Base-by-base conservation (phyloP, 2,329 filamentous ascomycete genomes). In the Scopulariopsis brevicaulis region DNA sequence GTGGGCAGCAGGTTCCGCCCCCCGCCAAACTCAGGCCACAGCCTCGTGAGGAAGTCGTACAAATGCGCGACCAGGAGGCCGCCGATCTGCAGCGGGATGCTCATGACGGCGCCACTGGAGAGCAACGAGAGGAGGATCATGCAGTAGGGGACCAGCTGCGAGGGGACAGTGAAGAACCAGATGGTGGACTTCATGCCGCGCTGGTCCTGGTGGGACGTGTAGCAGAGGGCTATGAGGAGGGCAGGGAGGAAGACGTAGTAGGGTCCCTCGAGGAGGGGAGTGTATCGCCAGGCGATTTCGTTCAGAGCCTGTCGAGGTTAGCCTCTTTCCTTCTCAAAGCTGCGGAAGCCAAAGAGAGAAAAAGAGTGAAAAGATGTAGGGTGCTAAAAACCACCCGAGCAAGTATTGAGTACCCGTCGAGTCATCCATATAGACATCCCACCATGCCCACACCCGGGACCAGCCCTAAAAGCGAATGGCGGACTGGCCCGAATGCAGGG, bases 61-160 rank as follows among this genome's bases (percentile, higher is more conserved):
- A 94, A 67, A 69, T 99, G 94, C 4, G 92, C 92, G 14, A 92
- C 89, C 51, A 96, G 63, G 12, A 99, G 77, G n/a, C 94, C 94
- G 37, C 83, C 89, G 4, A 83, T 70, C 66, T 95, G 85, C 4
- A 85, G 66, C 58, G 88, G 67, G 12, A 88, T 79, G 20, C 72
- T 73, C 3, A 70, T 63, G 40, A 78, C 77, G 12, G 86, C 85
- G 5, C 73, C 77, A 0, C 65, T 67, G 67, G 88, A 82, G 57
- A 97, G 77, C n/a, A 50, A 50, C 12, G 86, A 87, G 65, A 90
- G 74, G 18, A 84, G 70, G 52, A 97, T 80, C 80, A 96, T 88
- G 62, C 86, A 86, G 68, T 85, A 88, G 2, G 94, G 94, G 34
- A 94, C 77, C 66, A 85, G 82, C 69, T 93, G 90, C 15, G 90